Evolutionary conservation across 768 basidiomycete genomes (phyloP), one percentile per base, ranked within the genome.

Genomic region (Mycena sanguinolenta): DNA sequence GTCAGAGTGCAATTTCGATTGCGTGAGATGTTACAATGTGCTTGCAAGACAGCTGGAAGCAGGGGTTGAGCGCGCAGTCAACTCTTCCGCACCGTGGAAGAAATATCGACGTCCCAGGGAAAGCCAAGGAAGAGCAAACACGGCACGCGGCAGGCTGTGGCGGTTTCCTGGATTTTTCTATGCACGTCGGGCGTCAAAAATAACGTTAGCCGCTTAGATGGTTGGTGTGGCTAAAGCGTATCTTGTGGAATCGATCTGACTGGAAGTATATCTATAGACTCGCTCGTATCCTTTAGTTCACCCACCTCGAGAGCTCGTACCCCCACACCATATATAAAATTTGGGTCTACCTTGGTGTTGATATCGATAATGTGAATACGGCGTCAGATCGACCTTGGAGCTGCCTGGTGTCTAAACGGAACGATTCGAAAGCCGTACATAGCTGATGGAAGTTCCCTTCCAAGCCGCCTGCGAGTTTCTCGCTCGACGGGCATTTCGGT

Each of bases 401-500:
- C 16, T 7, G 13, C 13, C 16, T 44, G 42, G 42, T 14, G 17
- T 44, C 36, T n/a, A n/a, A n/a, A n/a, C n/a, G n/a, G n/a, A n/a
- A n/a, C n/a, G n/a, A n/a, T n/a, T n/a, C n/a, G n/a, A n/a, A n/a
- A n/a, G n/a, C n/a, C n/a, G n/a, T n/a, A n/a, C n/a, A n/a, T n/a
- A n/a, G n/a, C n/a, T 14, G 36, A 19, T 19, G 16, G 1, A 17
- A 5, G 38, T 44, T 60, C 42, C 58, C 58, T 62, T 34, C 60
- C 30, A 32, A 59, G 8, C 25, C 17, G 30, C 17, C 30, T 52
- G 23, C 49, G 49, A 63, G 61, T 63, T 63, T 52, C 49, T 52
- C 61, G 49, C n/a, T n/a, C 23, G 28, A 25, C 60, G 60, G 61
- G 32, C 28, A 38, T 36, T 49, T 63, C 61, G 61, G 61, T 21